Base-by-base conservation (phyloP, 169 alveolate genomes). In the Eimeria maxima region DNA sequence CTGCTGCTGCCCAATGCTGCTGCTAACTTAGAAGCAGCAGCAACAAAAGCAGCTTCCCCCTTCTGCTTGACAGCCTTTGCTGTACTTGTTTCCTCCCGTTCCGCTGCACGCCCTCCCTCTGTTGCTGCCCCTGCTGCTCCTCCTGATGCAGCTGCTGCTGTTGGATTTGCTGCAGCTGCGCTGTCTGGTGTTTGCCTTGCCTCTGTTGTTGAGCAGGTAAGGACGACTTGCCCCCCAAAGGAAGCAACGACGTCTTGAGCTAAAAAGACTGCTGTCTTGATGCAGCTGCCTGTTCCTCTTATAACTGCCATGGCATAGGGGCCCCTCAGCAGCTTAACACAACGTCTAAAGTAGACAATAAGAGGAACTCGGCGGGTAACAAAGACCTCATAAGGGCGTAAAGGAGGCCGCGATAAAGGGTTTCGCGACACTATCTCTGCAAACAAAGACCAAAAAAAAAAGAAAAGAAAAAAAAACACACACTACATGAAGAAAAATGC, bases 211-310 rank as follows among this genome's bases (percentile, higher is more conserved):
- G n/a, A 22, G 11, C 80, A 29, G 57, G 27, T 20, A 67, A 57
- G 38, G 92, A 18, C 20, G 10, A 74, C 57, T 74, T 38, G 29
- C 4, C 96, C 96, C 42, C 96, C 96, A 18, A 93, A 80, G 2
- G 96, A 93, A 0, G 90, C 78, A 0, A 81, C 93, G 3, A 93
- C 96, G 67, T 93, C 96, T 50, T 93, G 96, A 0, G 96, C 96
- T 16, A 93, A 57, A 67, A 42, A 93, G 63, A 93, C 38, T 13
- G 96, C 96, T 44, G 96, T 93, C 45, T 88, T 60, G n/a, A 93
- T 67, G 80, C 96, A 93, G 81, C 93, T 74, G 2, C 96, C 93
- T 4, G 96, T 69, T 3, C 96, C 96, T 11, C 96, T 90, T 6
- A 93, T 80, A 8, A 63, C 45, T 2, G 87, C 78, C 60, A 10